Base-by-base conservation (phyloP, 2,329 filamentous ascomycete species). In the Fusarium sp. region DNA sequence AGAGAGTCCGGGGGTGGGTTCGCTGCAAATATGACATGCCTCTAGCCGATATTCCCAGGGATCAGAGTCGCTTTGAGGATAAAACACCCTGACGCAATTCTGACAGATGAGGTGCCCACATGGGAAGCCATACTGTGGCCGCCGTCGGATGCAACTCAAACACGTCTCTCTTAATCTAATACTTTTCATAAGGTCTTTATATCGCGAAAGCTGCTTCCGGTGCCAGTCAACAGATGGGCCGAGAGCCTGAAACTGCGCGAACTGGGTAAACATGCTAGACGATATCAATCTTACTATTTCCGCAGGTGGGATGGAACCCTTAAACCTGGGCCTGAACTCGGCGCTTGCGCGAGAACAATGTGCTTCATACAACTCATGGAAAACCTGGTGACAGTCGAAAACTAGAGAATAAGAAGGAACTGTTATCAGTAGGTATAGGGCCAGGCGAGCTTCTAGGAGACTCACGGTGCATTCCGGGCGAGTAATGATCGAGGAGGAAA, bases 391-490 rank as follows among this genome's bases (percentile, higher is more conserved):
- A 11, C 45, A 63, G 29, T 68, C 61, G 36, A 70, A 70, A 7
- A 35, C 68, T 70, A 45, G 20, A 57, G 33, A 14, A 35, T 4
- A 35, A 14, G 5, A 35, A 35, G 33, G 33, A 35, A 33, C 31
- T 35, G 13, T 35, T 13, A 35, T 35, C 33, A 35, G 33, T 35
- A 35, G 33, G 33, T 35, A 35, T 5, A 35, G 33, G 33, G 33
- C 33, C 33, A 35, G 33, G 6, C 33, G 33, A 35, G 33, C 33
- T 35, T 35, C 33, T 33, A 33, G 31, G 31, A 35, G 33, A 6
- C 72, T 50, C 66, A 74, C 72, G 36, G 62, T 74, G 72, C 72
- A 74, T 74, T 4, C 58, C 59, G 31, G 65, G 72, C n/a, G 65
- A 50, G 35, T 73, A 74, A 66, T 74, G 67, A 56, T 74, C 70